phyloP scores from a whole-genome alignment of 2,329 filamentous ascomycete species.

The Exophiala xenobiotica region DNA sequence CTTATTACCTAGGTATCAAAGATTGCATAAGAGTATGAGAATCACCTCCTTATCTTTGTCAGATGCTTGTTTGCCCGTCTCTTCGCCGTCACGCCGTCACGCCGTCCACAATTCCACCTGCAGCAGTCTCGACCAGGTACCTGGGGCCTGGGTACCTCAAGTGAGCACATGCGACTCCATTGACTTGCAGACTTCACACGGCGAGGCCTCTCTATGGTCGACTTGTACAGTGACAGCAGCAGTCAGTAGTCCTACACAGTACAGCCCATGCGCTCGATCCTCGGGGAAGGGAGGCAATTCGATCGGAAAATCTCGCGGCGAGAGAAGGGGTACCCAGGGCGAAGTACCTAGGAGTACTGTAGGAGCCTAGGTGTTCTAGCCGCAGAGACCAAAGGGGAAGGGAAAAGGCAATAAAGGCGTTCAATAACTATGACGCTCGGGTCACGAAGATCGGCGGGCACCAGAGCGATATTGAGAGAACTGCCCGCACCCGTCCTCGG shows the following conservation, averaged over 20 bases:
- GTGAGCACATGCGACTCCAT: neutral
- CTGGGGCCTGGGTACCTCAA: neutral
- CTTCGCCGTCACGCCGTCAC: neutral
- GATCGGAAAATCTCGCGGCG: too few relatives aligned
- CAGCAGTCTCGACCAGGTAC: neutral
- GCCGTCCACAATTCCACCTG: neutral
- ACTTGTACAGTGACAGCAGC: neutral
- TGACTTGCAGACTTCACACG: neutral
- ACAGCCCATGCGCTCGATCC: too few relatives aligned
- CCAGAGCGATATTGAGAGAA: constrained; percentile 17
- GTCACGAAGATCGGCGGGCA: constrained; percentile 13
- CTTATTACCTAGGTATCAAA: too few relatives aligned
- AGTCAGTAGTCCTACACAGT: too few relatives aligned
- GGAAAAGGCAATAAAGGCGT: neutral
- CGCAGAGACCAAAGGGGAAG: too few relatives aligned
- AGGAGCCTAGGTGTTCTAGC: too few relatives aligned
- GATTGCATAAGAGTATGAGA: neutral
- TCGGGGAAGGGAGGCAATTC: too few relatives aligned
- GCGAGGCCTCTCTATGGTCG: neutral
- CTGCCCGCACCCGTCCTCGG: constrained; percentile 11
- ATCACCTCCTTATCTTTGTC: neutral
- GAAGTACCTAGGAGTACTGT: too few relatives aligned
- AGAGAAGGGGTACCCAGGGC: too few relatives aligned
- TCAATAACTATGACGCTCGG: constrained; percentile 19
- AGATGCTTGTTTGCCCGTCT: neutral